phyloP scores from a whole-genome alignment of 2,329 filamentous ascomycete species.

The Colletotrichum trifolii region DNA sequence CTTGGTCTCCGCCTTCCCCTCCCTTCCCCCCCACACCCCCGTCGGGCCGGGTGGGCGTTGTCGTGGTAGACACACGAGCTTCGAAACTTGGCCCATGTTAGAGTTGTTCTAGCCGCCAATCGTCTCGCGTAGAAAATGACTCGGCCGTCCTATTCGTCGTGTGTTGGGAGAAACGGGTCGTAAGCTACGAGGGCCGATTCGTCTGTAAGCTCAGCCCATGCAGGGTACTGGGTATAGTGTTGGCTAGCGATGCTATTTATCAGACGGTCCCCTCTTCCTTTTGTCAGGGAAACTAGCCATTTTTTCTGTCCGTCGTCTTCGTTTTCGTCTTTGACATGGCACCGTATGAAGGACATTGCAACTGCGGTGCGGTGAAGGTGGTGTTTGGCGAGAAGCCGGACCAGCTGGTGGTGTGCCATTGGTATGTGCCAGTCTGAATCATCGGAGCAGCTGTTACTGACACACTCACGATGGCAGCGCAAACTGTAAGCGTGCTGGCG shows the following conservation, averaged over 20 bases:
- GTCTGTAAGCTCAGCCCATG: too few relatives aligned
- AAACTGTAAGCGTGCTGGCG: conserved; percentile 33
- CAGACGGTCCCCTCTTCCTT: too few relatives aligned
- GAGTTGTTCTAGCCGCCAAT: background rate
- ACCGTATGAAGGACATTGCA: conserved; percentile 22
- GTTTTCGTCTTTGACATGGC: conserved; percentile 7
- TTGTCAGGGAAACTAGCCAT: too few relatives aligned
- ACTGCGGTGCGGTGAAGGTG: conserved; percentile 26
- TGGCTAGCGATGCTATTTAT: too few relatives aligned
- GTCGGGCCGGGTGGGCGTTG: too few relatives aligned
- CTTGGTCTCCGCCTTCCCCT: too few relatives aligned
- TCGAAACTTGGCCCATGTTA: background rate
- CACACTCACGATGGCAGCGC: background rate
- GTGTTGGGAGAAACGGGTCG: too few relatives aligned
- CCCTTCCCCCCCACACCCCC: too few relatives aligned
- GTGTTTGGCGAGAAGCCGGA: conserved; percentile 24
- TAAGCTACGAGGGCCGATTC: too few relatives aligned
- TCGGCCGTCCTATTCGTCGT: too few relatives aligned
- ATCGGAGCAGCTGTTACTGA: background rate
- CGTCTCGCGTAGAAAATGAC: too few relatives aligned
- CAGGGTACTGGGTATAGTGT: too few relatives aligned
- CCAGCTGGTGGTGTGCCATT: conserved; percentile 20
- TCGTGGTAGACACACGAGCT: background rate
- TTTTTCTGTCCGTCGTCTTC: background rate
- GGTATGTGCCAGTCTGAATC: background rate